Evolutionary conservation across 1,139 yeast genomes (phyloP).

Genomic region (Yamadazyma siamensis): DNA sequence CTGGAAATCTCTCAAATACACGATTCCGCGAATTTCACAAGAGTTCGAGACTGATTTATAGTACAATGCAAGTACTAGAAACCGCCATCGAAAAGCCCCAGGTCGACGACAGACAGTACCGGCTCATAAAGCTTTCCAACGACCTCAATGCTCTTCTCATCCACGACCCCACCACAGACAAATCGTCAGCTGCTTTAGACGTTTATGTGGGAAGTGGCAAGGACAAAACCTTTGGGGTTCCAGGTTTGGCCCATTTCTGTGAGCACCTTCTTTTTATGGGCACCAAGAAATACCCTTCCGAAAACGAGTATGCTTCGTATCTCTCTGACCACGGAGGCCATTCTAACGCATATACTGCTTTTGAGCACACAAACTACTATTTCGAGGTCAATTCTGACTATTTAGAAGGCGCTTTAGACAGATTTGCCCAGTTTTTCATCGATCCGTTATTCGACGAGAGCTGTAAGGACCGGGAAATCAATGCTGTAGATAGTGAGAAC

Average conservation of each 20-base stretch:
- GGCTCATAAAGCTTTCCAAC: constrained; percentile 64
- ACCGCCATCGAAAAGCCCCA: constrained; percentile 52
- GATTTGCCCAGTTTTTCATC: constrained; percentile 91
- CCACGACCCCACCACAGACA: constrained; percentile 82
- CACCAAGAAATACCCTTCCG: constrained; percentile 87
- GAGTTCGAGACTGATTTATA: too few relatives aligned
- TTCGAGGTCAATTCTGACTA: constrained; percentile 78
- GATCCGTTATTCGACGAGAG: constrained; percentile 75
- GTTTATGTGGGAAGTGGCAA: constrained; percentile 88
- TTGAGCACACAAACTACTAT: constrained; percentile 87
- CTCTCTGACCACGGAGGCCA: constrained; percentile 66
- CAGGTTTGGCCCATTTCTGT: constrained; percentile 95
- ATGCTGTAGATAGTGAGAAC: constrained; percentile 94
- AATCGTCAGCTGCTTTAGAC: constrained; percentile 89
- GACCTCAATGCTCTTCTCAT: constrained; percentile 72
- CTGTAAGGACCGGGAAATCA: constrained; percentile 88
- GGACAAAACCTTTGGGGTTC: constrained; percentile 63
- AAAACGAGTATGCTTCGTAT: constrained; percentile 80
- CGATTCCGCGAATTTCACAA: too few relatives aligned
- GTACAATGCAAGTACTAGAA: too few relatives aligned
- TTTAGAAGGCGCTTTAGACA: constrained; percentile 82
- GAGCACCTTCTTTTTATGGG: constrained; percentile 97
- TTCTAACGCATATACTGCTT: constrained; percentile 83
- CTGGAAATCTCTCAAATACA: too few relatives aligned
- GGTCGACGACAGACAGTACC: constrained; percentile 72